Conservation (phyloP, 2,329 filamentous ascomycete genomes). For the Ceratocystis eucalypticola region DNA sequence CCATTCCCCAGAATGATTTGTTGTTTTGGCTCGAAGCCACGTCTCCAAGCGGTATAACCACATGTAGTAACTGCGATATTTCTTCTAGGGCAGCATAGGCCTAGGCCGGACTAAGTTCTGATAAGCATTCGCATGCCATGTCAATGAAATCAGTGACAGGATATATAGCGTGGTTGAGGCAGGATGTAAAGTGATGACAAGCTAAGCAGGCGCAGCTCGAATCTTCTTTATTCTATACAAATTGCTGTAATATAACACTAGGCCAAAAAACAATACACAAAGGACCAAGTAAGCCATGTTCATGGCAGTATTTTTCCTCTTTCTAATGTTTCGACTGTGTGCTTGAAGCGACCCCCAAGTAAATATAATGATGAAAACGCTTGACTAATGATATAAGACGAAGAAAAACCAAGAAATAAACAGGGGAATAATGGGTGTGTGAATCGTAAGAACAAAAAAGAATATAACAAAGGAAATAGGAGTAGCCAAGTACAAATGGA, state of each 20-base stretch:
- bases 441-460: slow-evolving; percentile 4
- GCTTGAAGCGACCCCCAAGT: neutral
- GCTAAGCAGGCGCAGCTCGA: neutral
- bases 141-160: neutral
- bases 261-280: neutral
- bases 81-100: neutral
- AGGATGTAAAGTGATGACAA: neutral
- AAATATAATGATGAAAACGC: slow-evolving; percentile 7
- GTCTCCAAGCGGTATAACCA: neutral
- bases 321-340: no score
- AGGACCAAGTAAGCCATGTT: neutral
- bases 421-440: neutral
- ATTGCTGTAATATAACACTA: neutral
- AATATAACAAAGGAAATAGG: neutral
- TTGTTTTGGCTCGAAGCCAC: neutral
- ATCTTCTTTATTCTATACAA: neutral
- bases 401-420: slow-evolving; percentile 12
- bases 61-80: neutral
- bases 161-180: neutral
- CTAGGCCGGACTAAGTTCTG: neutral
- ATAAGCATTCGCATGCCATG: neutral
- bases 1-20: neutral
- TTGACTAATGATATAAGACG: neutral
- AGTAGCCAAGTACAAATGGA: neutral
- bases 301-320: no score